phyloP scores from a whole-genome alignment of 257 asterid species.

The Solanum dulcamara region DNA sequence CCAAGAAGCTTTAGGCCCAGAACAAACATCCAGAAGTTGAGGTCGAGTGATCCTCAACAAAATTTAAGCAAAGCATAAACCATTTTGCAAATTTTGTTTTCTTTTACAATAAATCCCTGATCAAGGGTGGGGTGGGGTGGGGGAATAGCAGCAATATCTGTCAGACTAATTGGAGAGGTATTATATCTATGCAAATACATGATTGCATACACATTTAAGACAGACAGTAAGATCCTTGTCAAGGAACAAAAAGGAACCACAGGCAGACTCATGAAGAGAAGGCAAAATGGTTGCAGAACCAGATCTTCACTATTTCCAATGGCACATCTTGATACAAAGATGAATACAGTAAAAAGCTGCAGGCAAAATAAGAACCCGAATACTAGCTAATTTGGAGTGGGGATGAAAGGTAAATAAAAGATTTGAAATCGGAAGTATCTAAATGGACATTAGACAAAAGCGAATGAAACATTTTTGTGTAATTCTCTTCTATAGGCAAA shows the following conservation, averaged over 20 bases:
- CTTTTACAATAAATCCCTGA: neutral
- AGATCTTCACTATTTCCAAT: too few relatives aligned
- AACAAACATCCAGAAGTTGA: neutral
- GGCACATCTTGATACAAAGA: neutral
- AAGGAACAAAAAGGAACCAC: too few relatives aligned
- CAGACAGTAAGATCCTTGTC: too few relatives aligned
- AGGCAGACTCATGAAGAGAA: too few relatives aligned
- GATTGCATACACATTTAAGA: too few relatives aligned
- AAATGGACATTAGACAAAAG: neutral
- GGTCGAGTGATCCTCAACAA: neutral
- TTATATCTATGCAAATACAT: too few relatives aligned
- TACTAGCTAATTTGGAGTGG: neutral
- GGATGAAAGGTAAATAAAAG: neutral
- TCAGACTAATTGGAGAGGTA: neutral
- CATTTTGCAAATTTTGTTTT: neutral
- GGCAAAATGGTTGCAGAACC: too few relatives aligned
- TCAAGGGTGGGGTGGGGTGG: too few relatives aligned
- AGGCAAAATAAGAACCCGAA: neutral
- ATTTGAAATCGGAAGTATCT: neutral
- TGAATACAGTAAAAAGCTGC: neutral
- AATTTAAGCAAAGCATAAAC: neutral
- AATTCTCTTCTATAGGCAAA: neutral
- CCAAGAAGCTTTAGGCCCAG: neutral
- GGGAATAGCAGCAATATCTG: neutral
- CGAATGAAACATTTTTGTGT: neutral